Evolutionary conservation across 129 eudicot genomes (phyloP), one percentile per base, ranked within the genome.

Genomic region (Mikania micrantha): DNA sequence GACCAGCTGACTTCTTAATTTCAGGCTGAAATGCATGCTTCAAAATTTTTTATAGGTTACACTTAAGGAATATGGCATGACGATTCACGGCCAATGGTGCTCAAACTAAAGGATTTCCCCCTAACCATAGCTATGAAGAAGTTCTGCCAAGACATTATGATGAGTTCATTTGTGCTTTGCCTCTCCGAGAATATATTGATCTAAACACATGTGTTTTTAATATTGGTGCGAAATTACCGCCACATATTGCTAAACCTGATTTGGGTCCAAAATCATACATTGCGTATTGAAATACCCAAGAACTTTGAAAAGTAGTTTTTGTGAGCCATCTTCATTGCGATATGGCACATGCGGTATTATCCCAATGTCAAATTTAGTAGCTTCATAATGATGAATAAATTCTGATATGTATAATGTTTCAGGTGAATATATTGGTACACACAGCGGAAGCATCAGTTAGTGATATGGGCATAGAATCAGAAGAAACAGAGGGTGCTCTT

Each of bases 251-350:
- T 52, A 82, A 82, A 67, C 96, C 92, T 12, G 96, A 88, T 63
- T 39, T 88, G 80, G 96, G 96, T 35, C 96, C 92, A 48, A 88
- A 88, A 79, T 82, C 92, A 8, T 88, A 88, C 53, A 83, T 88
- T 27, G 96, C 87, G 27, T 88, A 88, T 74, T 92, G 96, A 35
- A 45, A 67, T 48, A 34, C 71, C 5, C 78, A 85, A 59, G 96
- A 88, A 78, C 93, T 88, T 54, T 87, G 92, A 53, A 74, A 85
- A 66, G 96, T 92, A 38, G 84, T n/a, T 85, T 74, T 80, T 44
- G 93, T 88, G 4, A 83, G 91, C 19, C 78, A 80, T 79, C 96
- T 88, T 34, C 40, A 13, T 34, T 36, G 67, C 39, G 63, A 57
- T 57, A 25, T 57, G 5, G 19, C 21, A 57, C 39, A 57, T 57